phyloP scores from a whole-genome alignment of 257 asterid genomes.

The Solanum paucissectum region DNA sequence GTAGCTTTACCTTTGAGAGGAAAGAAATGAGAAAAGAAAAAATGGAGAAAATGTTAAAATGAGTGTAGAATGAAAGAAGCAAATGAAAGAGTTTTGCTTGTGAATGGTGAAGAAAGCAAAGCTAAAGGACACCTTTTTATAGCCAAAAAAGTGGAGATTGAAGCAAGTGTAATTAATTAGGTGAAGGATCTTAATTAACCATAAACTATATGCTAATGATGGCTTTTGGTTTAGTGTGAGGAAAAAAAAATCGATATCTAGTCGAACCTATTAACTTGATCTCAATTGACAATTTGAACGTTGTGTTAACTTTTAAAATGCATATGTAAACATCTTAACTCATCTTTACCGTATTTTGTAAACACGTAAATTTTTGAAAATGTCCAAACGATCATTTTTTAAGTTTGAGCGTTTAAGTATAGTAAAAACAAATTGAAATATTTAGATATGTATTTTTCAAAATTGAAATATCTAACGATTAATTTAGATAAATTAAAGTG shows the following conservation, averaged over 20 bases:
- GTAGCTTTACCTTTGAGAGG: background rate
- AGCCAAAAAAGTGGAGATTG: background rate
- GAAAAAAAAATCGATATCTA: fast-evolving
- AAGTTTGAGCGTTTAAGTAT: too few species aligned
- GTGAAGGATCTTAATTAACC: background rate
- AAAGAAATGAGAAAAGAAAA: background rate
- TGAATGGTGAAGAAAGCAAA: background rate
- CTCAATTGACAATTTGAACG: too few species aligned
- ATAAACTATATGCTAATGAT: background rate
- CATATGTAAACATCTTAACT: too few species aligned
- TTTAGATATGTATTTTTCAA: background rate
- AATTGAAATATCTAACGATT: background rate
- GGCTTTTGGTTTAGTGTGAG: background rate
- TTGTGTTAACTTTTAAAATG: too few species aligned
- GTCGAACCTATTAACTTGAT: too few species aligned
- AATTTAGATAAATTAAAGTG: background rate
- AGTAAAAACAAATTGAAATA: background rate
- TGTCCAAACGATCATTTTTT: too few species aligned
- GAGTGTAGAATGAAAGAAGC: background rate
- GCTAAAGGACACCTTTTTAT: background rate
- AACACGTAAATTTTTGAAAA: too few species aligned
- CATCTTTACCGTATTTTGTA: too few species aligned
- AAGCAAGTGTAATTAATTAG: background rate
- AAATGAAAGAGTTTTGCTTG: background rate
- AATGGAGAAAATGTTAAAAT: background rate